These are phyloP conservation scores for Nymphaea thermarum DNA, from an alignment of 164 flowering plant genomes.

Conservation along the genomic window DNA sequence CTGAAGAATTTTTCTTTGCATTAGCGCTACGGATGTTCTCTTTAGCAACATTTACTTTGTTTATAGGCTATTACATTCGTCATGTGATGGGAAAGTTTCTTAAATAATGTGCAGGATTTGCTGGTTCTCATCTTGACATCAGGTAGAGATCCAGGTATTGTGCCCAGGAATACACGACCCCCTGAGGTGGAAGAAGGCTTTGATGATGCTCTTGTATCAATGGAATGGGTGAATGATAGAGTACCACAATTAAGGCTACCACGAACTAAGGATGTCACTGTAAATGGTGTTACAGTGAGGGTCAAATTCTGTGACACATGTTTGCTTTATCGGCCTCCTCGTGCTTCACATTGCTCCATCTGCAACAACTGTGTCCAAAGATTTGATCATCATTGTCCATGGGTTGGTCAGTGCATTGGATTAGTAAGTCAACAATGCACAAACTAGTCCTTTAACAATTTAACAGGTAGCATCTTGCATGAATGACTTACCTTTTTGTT, in stretches of 20 bases:
- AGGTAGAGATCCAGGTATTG: conserved; percentile 88
- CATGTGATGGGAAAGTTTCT: too few species aligned
- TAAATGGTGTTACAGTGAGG: conserved; percentile 60
- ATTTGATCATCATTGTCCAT: conserved; percentile 96
- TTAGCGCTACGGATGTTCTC: too few species aligned
- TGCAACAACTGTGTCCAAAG: conserved; percentile 95
- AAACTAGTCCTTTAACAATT: too few species aligned
- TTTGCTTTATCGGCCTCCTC: conserved; percentile 77
- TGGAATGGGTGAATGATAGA: conserved; percentile 70
- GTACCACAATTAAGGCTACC: conserved; percentile 53
- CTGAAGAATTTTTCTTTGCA: too few species aligned
- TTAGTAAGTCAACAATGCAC: conserved; percentile 22
- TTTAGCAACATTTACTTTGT: not conserved
- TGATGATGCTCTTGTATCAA: conserved; percentile 46
- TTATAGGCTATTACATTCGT: not conserved
- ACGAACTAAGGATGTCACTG: conserved; percentile 50
- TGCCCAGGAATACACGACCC: conserved; percentile 61
- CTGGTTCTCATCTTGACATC: conserved; percentile 69
- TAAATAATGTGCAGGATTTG: conserved; percentile 47
- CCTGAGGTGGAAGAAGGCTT: conserved; percentile 54
- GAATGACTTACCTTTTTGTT: too few species aligned
- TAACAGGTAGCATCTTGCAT: too few species aligned
- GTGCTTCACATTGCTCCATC: conserved; percentile 90
- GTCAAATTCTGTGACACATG: conserved; percentile 92
- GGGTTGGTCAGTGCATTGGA: conserved; percentile 99